Evolutionary conservation across 225 moss, liverwort and hornwort species (phyloP).

Genomic region (Bryoerythrophyllum caledonicum): DNA sequence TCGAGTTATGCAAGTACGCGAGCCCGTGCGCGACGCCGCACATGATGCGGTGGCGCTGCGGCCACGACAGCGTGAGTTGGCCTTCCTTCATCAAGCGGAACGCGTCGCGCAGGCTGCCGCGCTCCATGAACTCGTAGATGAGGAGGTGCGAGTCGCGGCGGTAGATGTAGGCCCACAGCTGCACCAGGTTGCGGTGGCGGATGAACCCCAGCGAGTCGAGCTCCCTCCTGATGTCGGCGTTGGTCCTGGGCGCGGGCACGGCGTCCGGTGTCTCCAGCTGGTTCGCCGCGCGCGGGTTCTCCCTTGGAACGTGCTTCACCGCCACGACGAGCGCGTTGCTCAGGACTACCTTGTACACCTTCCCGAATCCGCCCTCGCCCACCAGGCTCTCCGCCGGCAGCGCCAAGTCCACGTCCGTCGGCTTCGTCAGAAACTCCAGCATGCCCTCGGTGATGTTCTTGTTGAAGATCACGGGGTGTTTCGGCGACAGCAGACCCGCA

Average conservation of each 20-base stretch:
- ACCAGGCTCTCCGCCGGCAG: neutral
- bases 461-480: neutral
- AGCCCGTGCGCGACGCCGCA: neutral
- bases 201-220: neutral
- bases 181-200: slow-evolving; percentile 5
- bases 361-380: neutral
- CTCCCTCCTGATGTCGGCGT: neutral
- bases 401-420: neutral
- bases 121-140: neutral
- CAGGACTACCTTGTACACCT: neutral
- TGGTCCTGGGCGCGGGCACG: too few species aligned
- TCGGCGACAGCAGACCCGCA: too few species aligned
- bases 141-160: neutral
- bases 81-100: neutral
- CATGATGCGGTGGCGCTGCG: neutral
- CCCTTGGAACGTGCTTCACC: neutral
- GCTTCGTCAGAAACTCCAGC: neutral
- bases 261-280: neutral
- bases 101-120: neutral
- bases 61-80: neutral
- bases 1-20: neutral
- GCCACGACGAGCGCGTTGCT: neutral
- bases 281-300: neutral
- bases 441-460: neutral
- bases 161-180: neutral